A percentile compares a stretch with the other conserved stretches of the same genome.
These are phyloP conservation scores for Arabis hirsuta DNA, from an alignment of 345 rosid genomes.

Conservation along the genomic window DNA sequence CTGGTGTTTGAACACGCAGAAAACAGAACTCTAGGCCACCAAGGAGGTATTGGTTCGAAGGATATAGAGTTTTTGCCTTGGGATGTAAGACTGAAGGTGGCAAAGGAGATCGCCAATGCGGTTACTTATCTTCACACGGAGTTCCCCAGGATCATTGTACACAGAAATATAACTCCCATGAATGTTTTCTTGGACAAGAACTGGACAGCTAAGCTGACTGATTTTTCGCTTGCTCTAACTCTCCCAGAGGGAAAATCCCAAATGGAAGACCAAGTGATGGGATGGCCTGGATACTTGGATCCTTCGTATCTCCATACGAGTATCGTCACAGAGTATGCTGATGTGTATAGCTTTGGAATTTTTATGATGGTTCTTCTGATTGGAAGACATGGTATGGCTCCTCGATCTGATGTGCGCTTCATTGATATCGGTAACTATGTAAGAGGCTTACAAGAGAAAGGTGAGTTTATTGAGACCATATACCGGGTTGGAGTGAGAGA, in stretches of 20 bases:
- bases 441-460: neutral
- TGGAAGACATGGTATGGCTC: neutral
- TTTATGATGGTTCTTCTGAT: conserved; percentile 18
- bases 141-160: conserved; percentile 5
- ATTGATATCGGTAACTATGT: neutral
- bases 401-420: neutral
- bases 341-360: conserved; percentile 30
- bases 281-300: conserved; percentile 10
- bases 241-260: neutral
- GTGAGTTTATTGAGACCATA: neutral
- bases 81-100: neutral
- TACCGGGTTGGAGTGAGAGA: neutral
- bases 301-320: conserved; percentile 3
- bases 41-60: conserved; percentile 6
- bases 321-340: conserved; percentile 22
- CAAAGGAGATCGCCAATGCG: conserved; percentile 14
- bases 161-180: conserved; percentile 7
- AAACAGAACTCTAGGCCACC: neutral
- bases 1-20: conserved; percentile 14
- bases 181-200: conserved; percentile 17
- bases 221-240: conserved; percentile 3
- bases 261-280: conserved; percentile 17
- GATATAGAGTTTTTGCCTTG: conserved; percentile 1
- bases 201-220: conserved; percentile 14
- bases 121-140: conserved; percentile 22